Evolutionary conservation across 2,329 filamentous ascomycete genomes (phyloP).

Genomic region (Graphilbum sp.): DNA sequence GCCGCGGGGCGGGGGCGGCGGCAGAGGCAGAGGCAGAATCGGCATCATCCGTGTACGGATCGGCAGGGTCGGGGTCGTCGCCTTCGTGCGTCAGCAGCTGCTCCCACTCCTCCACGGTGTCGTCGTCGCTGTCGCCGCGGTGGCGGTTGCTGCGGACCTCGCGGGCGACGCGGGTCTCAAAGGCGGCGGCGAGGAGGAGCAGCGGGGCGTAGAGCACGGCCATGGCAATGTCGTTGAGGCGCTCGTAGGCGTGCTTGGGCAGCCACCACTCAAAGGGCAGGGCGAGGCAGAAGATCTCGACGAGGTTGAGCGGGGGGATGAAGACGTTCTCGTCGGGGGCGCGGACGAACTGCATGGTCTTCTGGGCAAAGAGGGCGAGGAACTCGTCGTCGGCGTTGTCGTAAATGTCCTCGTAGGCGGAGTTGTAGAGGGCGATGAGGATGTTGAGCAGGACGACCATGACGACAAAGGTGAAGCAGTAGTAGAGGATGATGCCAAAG

Average conservation of each 20-base stretch:
- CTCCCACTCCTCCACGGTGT: slow-evolving; percentile 85
- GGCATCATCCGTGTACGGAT: slow-evolving; percentile 21
- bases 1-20: not conserved
- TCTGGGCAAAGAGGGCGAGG: slow-evolving; percentile 80
- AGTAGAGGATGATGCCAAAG: slow-evolving; percentile 90
- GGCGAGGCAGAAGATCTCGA: slow-evolving; percentile 68
- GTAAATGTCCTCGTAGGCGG: slow-evolving; percentile 87
- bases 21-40: no score
- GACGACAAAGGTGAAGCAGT: slow-evolving; percentile 92
- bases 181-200: slow-evolving; percentile 58
- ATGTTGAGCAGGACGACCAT: slow-evolving; percentile 81
- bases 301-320: slow-evolving; percentile 85
- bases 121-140: slow-evolving; percentile 77
- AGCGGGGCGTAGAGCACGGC: slow-evolving; percentile 66
- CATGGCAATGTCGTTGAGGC: slow-evolving; percentile 63
- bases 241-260: slow-evolving; percentile 53
- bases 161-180: slow-evolving; percentile 50
- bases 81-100: slow-evolving; percentile 41
- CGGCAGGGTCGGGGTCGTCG: slow-evolving; percentile 48
- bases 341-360: slow-evolving; percentile 92
- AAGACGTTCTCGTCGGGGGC: slow-evolving; percentile 97
- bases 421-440: slow-evolving; percentile 93
- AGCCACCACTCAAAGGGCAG: slow-evolving; percentile 95
- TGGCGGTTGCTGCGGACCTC: slow-evolving; percentile 57
- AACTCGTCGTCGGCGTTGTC: slow-evolving; percentile 91